These are phyloP conservation scores for Xylaria castorea DNA, from an alignment of 495 filamentous ascomycete species.

Conservation along the genomic window DNA sequence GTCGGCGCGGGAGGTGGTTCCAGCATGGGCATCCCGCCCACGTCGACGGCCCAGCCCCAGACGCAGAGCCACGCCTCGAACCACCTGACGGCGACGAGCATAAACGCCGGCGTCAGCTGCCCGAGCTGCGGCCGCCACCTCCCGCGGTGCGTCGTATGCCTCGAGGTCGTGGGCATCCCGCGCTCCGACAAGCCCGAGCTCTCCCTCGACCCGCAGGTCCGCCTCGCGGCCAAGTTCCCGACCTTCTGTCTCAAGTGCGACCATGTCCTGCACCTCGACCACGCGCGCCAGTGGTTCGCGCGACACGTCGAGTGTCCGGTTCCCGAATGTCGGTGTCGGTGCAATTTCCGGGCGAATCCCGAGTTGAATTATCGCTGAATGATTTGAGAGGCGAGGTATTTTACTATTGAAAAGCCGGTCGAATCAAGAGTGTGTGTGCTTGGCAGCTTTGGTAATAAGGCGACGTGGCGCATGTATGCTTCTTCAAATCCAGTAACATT, in stretches of 20 bases:
- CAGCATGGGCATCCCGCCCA: constrained; percentile 30
- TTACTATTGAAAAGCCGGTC: neutral
- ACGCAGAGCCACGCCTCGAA: constrained; percentile 37
- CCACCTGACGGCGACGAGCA: constrained; percentile 53
- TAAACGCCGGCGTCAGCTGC: constrained; percentile 68
- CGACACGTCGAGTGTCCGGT: constrained; percentile 84
- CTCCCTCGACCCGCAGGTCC: constrained; percentile 56
- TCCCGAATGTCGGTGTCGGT: constrained; percentile 86
- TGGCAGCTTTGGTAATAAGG: neutral
- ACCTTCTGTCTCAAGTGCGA: constrained; percentile 88
- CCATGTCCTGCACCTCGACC: constrained; percentile 88
- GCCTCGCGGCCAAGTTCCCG: constrained; percentile 60
- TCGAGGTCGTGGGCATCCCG: constrained; percentile 81
- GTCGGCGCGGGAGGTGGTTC: constrained; percentile 24
- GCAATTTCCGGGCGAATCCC: constrained; percentile 61
- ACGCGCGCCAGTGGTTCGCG: constrained; percentile 87
- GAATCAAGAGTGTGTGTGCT: neutral
- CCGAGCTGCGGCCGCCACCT: constrained; percentile 87
- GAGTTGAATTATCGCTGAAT: constrained; percentile 54
- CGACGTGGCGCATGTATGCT: neutral
- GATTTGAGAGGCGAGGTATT: no score
- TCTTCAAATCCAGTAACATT: neutral
- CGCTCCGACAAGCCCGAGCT: constrained; percentile 67
- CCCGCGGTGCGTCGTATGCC: constrained; percentile 87
- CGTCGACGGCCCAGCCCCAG: constrained; percentile 27